Conservation (phyloP, 2,329 filamentous ascomycete species). For the Myriosclerotinia curreyana region DNA sequence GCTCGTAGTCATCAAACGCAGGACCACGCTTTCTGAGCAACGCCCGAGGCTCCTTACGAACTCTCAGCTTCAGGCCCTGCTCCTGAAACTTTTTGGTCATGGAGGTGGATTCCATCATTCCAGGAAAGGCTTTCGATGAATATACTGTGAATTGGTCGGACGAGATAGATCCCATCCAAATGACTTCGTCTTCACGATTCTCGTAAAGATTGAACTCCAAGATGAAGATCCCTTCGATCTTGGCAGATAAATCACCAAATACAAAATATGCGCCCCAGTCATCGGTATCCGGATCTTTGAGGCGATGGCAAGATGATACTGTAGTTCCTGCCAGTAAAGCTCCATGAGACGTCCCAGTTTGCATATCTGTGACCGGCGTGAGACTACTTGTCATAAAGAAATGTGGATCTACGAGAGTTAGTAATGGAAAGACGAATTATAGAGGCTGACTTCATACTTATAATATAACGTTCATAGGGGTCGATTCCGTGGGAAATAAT, state of each 20-base stretch:
- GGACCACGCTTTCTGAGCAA: slow-evolving; percentile 37
- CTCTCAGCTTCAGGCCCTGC: slow-evolving; percentile 76
- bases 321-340: slow-evolving; percentile 67
- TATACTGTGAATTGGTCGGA: slow-evolving; percentile 68
- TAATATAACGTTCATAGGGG: slow-evolving; percentile 49
- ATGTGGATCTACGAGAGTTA: slow-evolving; percentile 44
- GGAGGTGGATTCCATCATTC: slow-evolving; percentile 77
- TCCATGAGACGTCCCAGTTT: slow-evolving; percentile 30
- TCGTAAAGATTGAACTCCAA: slow-evolving; percentile 78
- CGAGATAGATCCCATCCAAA: slow-evolving; percentile 43
- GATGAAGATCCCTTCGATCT: slow-evolving; percentile 67
- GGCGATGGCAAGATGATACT: slow-evolving; percentile 75
- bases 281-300: slow-evolving; percentile 71
- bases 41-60: slow-evolving; percentile 76
- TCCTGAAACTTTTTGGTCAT: slow-evolving; percentile 81
- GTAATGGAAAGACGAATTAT: slow-evolving; percentile 2
- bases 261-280: slow-evolving; percentile 82
- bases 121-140: slow-evolving; percentile 68
- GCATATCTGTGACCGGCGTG: slow-evolving; percentile 16
- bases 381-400: slow-evolving; percentile 41
- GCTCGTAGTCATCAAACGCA: slow-evolving; percentile 38
- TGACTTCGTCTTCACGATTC: slow-evolving; percentile 46
- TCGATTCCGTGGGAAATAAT: slow-evolving; percentile 46
- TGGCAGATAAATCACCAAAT: slow-evolving; percentile 83
- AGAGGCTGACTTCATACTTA: slow-evolving; percentile 50